These are phyloP conservation scores for Eutrema heterophyllum DNA, from an alignment of 345 rosid species.

Conservation along the genomic window DNA sequence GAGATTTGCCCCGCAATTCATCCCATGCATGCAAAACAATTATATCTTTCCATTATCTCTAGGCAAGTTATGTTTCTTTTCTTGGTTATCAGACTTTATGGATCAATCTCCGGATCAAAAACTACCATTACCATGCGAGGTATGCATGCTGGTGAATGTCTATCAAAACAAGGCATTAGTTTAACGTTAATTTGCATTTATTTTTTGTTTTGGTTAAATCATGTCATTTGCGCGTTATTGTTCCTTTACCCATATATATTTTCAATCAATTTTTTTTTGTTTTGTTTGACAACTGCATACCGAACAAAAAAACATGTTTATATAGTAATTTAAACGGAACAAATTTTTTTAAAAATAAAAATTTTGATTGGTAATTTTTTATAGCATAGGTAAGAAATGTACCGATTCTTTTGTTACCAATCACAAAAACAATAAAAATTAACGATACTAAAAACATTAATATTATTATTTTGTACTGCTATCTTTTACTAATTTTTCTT, in stretches of 20 bases:
- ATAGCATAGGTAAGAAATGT: no score
- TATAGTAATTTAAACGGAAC: no score
- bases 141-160: not conserved
- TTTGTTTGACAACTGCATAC: no score
- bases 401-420: no score
- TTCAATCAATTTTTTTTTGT: not conserved
- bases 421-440: no score
- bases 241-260: not conserved
- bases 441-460: no score
- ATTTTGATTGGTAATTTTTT: no score
- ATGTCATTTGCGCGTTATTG: not conserved
- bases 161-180: not conserved
- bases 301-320: no score
- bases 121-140: not conserved
- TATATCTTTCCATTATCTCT: not conserved
- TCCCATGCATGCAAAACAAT: constrained; percentile 15
- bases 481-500: no score
- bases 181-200: not conserved
- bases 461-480: no score
- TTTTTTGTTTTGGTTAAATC: not conserved
- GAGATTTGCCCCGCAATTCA: constrained; percentile 33
- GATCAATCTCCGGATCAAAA: not conserved
- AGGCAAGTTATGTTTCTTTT: not conserved
- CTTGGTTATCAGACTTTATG: not conserved
- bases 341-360: no score